Base-by-base conservation (phyloP, 352 stramenopile genomes). In the Thalassiosira hispida region DNA sequence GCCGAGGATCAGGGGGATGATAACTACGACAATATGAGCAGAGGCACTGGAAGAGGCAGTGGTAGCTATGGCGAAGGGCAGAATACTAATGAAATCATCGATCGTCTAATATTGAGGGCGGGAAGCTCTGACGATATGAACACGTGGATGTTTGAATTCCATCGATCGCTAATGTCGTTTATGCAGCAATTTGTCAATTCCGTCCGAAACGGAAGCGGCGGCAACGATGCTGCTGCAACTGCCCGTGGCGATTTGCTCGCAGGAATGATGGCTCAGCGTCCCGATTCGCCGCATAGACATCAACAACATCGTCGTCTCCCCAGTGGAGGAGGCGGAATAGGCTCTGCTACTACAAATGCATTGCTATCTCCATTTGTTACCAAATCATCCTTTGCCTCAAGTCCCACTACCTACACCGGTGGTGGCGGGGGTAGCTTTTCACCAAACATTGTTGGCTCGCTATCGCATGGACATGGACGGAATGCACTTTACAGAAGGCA, bases 81-180 rank as follows among this genome's bases (percentile, higher is more conserved):
- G 6, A 20, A 40, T 22, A 65, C 60, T 8, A 20, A 79, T 59
- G 49, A 77, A 79, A 64, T 81, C 27, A 63, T 74, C 7, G 75
- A 84, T 67, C 61, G 70, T 60, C 68, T 92, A n/a, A 84, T 91
- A 55, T 73, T 93, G 20, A 71, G 76, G 31, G 87, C 85, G 16
- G 64, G 62, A 38, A 75, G 73, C 57, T 75, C 53, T 4, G 67
- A 85, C 18, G 79, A 89, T 33, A 89, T 91, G 80, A 90, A 85
- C 49, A 72, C 85, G 55, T 93, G 87, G 87, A 77, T 93, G 29
- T 91, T 93, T 69, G 77, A 93, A 55, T 90, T 93, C 61, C 87
- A 91, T 80, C 44, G 79, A 61, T 88, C 87, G 53, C 61, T 93
- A 16, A 59, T 65, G 2, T 87, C 59, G 0, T 86, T 88, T 53